phyloP scores from a whole-genome alignment of 371 early-diverging fungal genomes.

The Nematocida sp. region DNA sequence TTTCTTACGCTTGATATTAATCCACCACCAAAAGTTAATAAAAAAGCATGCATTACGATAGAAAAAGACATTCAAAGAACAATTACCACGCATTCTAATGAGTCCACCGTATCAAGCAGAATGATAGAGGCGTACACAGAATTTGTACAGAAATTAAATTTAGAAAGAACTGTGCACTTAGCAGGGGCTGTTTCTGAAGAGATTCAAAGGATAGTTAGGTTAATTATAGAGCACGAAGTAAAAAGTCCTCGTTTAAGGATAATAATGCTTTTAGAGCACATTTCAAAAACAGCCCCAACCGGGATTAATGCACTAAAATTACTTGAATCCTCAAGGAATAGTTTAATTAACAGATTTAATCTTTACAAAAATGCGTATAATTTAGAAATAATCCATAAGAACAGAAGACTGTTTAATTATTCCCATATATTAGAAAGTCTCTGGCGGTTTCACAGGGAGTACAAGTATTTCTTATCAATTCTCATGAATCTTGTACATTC shows the following conservation, averaged over 20 bases:
- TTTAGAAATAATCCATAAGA: constrained; percentile 2
- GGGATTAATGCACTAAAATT: not conserved
- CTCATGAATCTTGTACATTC: not conserved
- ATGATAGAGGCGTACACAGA: not conserved
- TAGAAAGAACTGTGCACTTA: not conserved
- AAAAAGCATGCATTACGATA: not conserved
- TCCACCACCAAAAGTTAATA: not conserved
- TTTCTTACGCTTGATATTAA: not conserved
- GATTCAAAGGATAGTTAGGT: not conserved
- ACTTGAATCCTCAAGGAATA: not conserved
- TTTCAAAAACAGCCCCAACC: not conserved
- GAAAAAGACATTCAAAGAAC: not conserved
- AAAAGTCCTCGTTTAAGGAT: constrained; percentile 21
- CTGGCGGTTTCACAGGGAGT: constrained; percentile 29
- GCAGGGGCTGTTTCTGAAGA: not conserved
- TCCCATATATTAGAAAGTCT: constrained; percentile 6
- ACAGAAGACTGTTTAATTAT: constrained; percentile 6
- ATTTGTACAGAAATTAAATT: not conserved
- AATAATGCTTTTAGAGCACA: not conserved
- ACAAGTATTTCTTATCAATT: constrained; percentile 4
- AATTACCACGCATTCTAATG: not conserved
- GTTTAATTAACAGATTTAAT: constrained; percentile 20
- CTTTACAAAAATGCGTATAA: constrained; percentile 35
- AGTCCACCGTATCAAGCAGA: not conserved
- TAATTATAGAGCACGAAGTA: constrained; percentile 16